Conservation (phyloP, 2,329 filamentous ascomycete genomes). For the Colletotrichum gigasporum region DNA sequence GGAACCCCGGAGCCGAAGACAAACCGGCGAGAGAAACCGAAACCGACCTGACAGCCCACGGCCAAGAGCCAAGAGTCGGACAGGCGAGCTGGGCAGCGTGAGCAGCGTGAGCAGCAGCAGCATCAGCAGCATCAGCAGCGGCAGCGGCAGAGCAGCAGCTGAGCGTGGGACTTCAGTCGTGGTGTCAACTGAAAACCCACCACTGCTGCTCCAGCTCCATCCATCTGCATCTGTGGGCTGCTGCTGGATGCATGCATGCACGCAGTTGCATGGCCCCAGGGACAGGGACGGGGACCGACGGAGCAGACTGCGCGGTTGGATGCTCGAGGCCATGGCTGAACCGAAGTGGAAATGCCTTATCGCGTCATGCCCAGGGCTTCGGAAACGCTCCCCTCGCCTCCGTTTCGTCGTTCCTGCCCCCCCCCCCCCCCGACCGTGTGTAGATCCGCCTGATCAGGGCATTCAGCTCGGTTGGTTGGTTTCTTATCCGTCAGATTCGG, state of each 20-base stretch:
- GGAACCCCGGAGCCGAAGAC: neutral
- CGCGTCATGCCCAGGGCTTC: conserved; percentile 10
- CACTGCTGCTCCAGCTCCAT: too few relatives aligned
- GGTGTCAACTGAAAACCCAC: neutral
- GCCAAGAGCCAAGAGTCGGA: too few relatives aligned
- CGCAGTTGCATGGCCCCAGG: conserved; percentile 2
- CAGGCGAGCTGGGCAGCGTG: too few relatives aligned
- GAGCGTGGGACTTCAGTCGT: neutral
- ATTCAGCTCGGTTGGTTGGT: conserved; percentile 24
- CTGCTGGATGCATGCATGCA: conserved; percentile 13
- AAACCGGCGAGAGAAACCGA: neutral
- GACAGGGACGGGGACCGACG: neutral
- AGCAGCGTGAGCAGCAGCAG: too few relatives aligned
- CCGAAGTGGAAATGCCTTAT: conserved; percentile 17
- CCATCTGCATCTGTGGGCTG: conserved; percentile 9
- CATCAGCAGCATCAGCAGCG: too few relatives aligned
- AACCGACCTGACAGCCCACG: neutral
- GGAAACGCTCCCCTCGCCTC: neutral
- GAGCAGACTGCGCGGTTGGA: neutral
- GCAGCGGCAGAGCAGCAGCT: neutral
- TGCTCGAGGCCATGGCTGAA: too few relatives aligned
- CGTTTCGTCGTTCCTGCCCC: neutral
- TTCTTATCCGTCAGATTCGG: conserved; percentile 18
- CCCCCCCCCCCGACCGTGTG: too few relatives aligned
- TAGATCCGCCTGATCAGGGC: conserved; percentile 22